Conservation (phyloP, 768 basidiomycete genomes). For the Pleurotus tuber-regium region DNA sequence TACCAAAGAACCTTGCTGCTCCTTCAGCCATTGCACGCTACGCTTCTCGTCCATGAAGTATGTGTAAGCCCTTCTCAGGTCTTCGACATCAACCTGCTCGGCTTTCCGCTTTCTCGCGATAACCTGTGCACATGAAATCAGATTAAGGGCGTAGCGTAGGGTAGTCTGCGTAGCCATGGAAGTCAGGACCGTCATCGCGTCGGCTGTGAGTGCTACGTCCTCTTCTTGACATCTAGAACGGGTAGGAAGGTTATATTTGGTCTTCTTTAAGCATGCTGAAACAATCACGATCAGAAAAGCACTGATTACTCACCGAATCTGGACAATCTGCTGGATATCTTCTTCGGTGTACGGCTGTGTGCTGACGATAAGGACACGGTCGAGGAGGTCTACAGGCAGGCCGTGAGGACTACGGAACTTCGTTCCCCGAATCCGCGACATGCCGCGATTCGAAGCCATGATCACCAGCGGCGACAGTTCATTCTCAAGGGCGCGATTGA, state of each 20-base stretch:
- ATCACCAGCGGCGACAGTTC: conserved; percentile 94
- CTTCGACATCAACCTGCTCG: conserved; percentile 79
- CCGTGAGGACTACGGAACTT: conserved; percentile 95
- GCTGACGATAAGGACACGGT: conserved; percentile 94
- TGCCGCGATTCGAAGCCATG: conserved; percentile 97
- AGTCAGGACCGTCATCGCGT: conserved; percentile 77
- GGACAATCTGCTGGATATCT: conserved; percentile 89
- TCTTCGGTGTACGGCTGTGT: conserved; percentile 82
- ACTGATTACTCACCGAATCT: conserved; percentile 65
- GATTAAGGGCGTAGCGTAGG: conserved; percentile 89
- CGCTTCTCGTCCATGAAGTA: conserved; percentile 95
- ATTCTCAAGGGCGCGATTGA: conserved; percentile 93
- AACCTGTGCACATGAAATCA: conserved; percentile 91
- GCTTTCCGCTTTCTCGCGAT: conserved; percentile 81
- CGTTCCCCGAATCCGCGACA: conserved; percentile 92
- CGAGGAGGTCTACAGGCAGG: conserved; percentile 90
- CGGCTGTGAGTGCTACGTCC: conserved; percentile 78
- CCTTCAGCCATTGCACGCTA: conserved; percentile 88
- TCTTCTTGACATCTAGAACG: conserved; percentile 87
- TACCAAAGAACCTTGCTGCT: conserved; percentile 71
- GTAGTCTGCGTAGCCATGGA: conserved; percentile 89
- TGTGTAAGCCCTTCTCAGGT: conserved; percentile 78
- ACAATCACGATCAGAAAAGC: not conserved
- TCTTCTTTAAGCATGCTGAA: not conserved
- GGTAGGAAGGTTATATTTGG: not conserved